Evolutionary conservation across 768 basidiomycete genomes (phyloP).

Genomic region (Leucocoprinus birnbaumii): DNA sequence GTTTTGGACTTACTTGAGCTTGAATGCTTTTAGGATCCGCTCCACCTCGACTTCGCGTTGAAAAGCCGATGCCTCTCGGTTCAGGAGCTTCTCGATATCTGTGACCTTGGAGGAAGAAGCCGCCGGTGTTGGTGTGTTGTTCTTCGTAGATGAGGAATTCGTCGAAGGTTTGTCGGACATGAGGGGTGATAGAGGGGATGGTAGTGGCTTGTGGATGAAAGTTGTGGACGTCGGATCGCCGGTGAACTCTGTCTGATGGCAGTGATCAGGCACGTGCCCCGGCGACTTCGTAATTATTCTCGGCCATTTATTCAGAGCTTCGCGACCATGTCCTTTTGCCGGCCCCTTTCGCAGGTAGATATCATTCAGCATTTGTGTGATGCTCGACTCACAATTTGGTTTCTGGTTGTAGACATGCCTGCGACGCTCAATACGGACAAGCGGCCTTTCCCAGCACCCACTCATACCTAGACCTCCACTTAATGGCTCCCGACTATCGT

Average conservation of each 20-base stretch:
- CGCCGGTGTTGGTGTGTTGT: not conserved
- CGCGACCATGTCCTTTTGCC: conserved; percentile 15
- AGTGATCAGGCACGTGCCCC: conserved; percentile 9
- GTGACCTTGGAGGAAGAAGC: conserved; percentile 27
- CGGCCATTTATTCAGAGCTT: not conserved
- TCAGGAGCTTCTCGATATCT: conserved; percentile 72
- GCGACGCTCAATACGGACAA: conserved; percentile 1
- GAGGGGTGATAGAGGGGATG: conserved; percentile 4
- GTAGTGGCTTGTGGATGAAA: not conserved
- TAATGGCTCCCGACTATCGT: not conserved
- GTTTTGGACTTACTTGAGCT: conserved; percentile 74
- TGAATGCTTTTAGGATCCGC: conserved; percentile 91
- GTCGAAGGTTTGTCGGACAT: not conserved
- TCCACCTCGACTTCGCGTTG: conserved; percentile 88
- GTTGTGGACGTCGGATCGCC: not conserved
- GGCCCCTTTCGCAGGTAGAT: conserved; percentile 9
- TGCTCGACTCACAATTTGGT: not conserved
- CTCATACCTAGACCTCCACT: not conserved
- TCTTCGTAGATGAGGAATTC: not conserved
- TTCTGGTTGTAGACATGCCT: conserved; percentile 3
- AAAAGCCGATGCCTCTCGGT: conserved; percentile 79
- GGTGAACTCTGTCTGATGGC: too few species aligned
- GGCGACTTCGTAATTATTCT: not conserved
- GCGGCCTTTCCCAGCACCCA: not conserved
- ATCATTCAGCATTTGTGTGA: not conserved